Percentiles rank a stretch among this genome's conserved stretches.
phyloP scores from a whole-genome alignment of 192 early-diverging fungal species.

The Rhizophagus clarus region DNA sequence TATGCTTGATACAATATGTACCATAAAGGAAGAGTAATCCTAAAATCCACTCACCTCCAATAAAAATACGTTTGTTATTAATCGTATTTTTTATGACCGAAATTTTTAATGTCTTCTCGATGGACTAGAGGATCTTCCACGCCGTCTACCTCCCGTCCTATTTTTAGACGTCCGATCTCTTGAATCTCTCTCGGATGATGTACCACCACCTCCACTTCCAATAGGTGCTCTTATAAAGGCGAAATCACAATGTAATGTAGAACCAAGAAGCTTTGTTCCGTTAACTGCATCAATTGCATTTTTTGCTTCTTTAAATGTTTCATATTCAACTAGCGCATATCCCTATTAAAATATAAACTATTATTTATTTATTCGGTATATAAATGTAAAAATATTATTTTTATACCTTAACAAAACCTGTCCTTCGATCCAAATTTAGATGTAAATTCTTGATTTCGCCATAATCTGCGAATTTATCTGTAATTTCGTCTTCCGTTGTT shows the following conservation, averaged over 20 bases:
- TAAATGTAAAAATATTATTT: not conserved
- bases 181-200: conserved; percentile 30
- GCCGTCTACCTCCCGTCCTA: conserved; percentile 26
- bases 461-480: conserved; percentile 85
- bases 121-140: conserved; percentile 28
- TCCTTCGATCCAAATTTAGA: conserved; percentile 90
- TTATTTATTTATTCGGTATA: not conserved
- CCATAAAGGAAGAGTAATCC: too few relatives aligned
- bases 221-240: conserved; percentile 75
- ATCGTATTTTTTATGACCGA: not conserved
- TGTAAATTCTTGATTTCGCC: conserved; percentile 91
- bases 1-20: too few relatives aligned
- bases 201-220: conserved; percentile 39
- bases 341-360: conserved; percentile 61
- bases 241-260: conserved; percentile 78
- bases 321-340: conserved; percentile 91
- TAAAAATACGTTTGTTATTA: not conserved
- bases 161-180: conserved; percentile 18
- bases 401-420: conserved; percentile 88
- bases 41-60: not conserved
- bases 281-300: conserved; percentile 75
- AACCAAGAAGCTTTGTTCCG: conserved; percentile 72
- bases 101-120: conserved; percentile 28
- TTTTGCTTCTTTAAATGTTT: conserved; percentile 75
- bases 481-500: conserved; percentile 87